A percentile compares a stretch with the other conserved stretches of the same genome.
phyloP scores from a whole-genome alignment of 1,284 basidiomycete genomes.

The Ustilago hordei region DNA sequence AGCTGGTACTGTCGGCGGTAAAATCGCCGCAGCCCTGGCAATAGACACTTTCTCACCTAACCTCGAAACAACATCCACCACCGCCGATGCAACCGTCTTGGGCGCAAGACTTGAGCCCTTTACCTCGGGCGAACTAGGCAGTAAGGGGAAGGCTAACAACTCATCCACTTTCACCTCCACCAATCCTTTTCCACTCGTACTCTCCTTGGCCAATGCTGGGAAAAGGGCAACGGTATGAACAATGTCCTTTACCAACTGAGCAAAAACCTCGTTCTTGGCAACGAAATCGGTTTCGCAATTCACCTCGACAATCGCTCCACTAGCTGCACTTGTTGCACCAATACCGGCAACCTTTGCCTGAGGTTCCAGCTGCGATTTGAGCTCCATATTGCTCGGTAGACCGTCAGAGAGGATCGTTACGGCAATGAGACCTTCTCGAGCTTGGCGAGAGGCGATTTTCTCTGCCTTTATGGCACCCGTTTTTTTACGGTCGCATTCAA shows the following conservation, averaged over 20 bases:
- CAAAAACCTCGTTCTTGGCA: constrained; percentile 85
- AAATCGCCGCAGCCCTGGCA: constrained; percentile 79
- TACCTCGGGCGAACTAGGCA: constrained; percentile 45
- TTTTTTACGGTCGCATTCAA: constrained; percentile 78
- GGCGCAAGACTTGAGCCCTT: constrained; percentile 68
- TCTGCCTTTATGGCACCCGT: constrained; percentile 83
- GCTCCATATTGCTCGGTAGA: constrained; percentile 45
- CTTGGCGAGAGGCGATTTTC: constrained; percentile 80
- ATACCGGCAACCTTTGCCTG: constrained; percentile 68
- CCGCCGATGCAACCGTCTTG: constrained; percentile 78
- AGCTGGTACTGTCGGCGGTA: constrained; percentile 72
- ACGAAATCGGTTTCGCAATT: constrained; percentile 99
- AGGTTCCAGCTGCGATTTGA: constrained; percentile 46
- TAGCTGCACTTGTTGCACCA: constrained; percentile 61
- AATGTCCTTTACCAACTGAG: constrained; percentile 81
- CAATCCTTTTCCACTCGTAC: constrained; percentile 2
- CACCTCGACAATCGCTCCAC: constrained; percentile 88
- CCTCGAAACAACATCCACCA: constrained; percentile 83
- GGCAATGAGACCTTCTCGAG: constrained; percentile 83
- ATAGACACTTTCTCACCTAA: constrained; percentile 91
- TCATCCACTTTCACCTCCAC: constrained; percentile 45
- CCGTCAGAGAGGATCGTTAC: constrained; percentile 79
- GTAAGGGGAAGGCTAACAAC: constrained; percentile 68
- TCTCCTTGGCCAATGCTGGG: constrained; percentile 71
- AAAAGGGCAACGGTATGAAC: constrained; percentile 88